Percentiles rank a stretch among this genome's conserved stretches.
Conservation (phyloP, 768 basidiomycete genomes). For the Termitomyces heimii region DNA sequence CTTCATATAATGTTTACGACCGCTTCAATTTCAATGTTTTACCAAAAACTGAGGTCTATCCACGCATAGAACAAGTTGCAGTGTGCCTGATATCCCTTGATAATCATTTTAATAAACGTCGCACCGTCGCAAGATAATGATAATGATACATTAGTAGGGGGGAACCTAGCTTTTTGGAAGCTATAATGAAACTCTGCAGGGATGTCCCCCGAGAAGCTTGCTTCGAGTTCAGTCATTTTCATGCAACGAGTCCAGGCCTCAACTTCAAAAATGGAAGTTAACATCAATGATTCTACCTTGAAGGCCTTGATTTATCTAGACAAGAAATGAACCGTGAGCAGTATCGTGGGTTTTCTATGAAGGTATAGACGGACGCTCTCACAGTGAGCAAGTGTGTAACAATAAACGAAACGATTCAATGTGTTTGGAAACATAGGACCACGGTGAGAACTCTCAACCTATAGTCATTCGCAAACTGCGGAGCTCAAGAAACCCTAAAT, state of each 20-base stretch:
- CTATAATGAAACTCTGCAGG: slow-evolving; percentile 8
- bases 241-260: slow-evolving; percentile 1
- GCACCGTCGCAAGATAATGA: no score
- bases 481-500: neutral
- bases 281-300: neutral
- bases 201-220: slow-evolving; percentile 11
- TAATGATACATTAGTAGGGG: neutral
- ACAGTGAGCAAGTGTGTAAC: neutral
- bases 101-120: no score
- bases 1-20: no score
- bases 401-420: neutral
- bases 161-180: slow-evolving; percentile 9
- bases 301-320: slow-evolving; percentile 1
- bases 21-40: no score
- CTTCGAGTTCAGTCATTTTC: slow-evolving; percentile 7
- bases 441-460: neutral
- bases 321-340: neutral
- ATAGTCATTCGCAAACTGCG: slow-evolving; percentile 1
- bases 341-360: neutral
- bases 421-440: neutral
- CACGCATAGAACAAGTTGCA: no score
- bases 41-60: no score
- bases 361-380: neutral
- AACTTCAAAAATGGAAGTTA: slow-evolving; percentile 1
- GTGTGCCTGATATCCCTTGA: no score